Base-by-base conservation (phyloP, 768 basidiomycete genomes). In the Phlegmacium glaucopus region DNA sequence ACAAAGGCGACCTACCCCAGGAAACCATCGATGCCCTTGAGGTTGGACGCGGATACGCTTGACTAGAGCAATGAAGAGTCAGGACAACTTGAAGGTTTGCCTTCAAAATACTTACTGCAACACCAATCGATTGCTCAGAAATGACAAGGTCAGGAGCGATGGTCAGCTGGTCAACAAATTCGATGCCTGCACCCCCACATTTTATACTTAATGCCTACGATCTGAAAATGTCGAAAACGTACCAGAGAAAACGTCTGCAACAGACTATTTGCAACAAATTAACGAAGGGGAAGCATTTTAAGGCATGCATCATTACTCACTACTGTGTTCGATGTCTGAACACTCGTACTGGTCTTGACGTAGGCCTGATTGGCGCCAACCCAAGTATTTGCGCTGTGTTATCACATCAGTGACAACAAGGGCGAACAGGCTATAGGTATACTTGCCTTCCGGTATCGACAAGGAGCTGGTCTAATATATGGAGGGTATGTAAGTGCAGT, bases 331-430 rank as follows among this genome's bases (percentile, higher is more conserved):
- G n/a, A 10, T 34, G 80, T 83, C 52, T 67, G 42, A 6, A 34
- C 57, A 44, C 77, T 81, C n/a, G 79, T 75, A 39, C 66, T 66
- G 6, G 83, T 83, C 48, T 48, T 43, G 15, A 56, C 57, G 54
- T 81, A 85, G 1, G 61, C 5, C n/a, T 57, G 64, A 6, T 25
- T 53, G 26, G 83, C 80, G 16, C 83, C 82, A 32, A 86, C 65
- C 82, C 83, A 85, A 18, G 82, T 85, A 63, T 84, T 85, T 15
- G 83, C 82, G 62, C 80, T 82, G 32, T 44, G 25, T 25, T 9
- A 42, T 8, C 11, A 22, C 22, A 10, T 28, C 15, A 11, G 10
- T 34, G 4, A 11, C 32, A 34, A 6, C 10, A 29, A 7, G 36
- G 28, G 16, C 6, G 22, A 1, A 11, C 12, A 22, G 18, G 4